Percentiles rank a stretch among this genome's conserved stretches.
phyloP scores from a whole-genome alignment of 2,329 filamentous ascomycete species.

The Fusarium hostae region DNA sequence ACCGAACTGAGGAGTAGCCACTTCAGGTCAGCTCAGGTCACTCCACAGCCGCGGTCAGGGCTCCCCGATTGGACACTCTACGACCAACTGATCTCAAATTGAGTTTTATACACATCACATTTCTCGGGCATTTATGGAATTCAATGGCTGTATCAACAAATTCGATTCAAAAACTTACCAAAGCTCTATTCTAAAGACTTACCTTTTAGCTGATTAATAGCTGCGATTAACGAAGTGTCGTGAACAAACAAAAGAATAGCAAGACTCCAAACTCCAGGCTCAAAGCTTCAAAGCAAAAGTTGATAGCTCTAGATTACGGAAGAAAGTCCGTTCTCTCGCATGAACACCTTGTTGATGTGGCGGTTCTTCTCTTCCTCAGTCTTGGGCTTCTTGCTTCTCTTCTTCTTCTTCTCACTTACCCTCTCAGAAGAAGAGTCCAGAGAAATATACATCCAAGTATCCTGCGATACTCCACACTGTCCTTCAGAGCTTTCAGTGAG shows the following conservation, averaged over 20 bases:
- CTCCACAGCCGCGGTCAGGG: neutral
- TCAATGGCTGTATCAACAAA: accelerated
- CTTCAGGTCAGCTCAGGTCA: neutral
- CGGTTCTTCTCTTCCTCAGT: constrained; percentile 10
- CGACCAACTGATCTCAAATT: neutral
- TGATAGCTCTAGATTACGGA: neutral
- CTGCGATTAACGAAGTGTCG: no score
- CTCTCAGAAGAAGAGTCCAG: neutral
- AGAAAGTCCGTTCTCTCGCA: neutral
- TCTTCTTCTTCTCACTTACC: neutral
- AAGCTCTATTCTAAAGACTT: neutral
- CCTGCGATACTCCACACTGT: accelerated
- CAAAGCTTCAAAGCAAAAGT: neutral
- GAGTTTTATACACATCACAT: neutral
- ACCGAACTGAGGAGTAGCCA: neutral
- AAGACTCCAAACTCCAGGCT: neutral
- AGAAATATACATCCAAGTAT: neutral
- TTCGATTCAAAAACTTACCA: neutral
- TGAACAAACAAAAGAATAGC: no score
- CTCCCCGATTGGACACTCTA: neutral
- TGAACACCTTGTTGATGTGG: constrained; percentile 14
- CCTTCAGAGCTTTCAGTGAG: neutral
- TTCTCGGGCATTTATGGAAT: neutral
- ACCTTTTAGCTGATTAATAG: neutral
- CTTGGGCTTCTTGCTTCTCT: neutral